Base-by-base conservation (phyloP, 192 early-diverging fungal genomes). In the Gryganskiella cystojenkinii region DNA sequence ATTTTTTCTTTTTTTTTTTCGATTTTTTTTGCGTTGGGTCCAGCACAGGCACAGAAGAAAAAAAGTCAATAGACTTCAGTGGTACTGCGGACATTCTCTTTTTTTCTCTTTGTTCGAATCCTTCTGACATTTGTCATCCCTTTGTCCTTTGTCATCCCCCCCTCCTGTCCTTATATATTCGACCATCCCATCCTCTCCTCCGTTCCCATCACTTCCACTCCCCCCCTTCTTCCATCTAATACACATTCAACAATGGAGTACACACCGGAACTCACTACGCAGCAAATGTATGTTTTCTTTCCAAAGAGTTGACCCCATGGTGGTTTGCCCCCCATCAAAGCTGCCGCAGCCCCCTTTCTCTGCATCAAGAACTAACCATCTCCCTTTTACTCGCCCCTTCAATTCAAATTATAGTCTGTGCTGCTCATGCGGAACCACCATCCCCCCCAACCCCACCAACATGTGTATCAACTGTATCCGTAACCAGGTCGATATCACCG, bases 401-500 rank as follows among this genome's bases (percentile, higher is more conserved):
- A n/a, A n/a, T n/a, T n/a, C n/a, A n/a, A n/a, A n/a, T 51, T 27
- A 31, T 74, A 82, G 71, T 68, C 92, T 95, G n/a, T 96, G 94
- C 82, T 96, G 95, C 76, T 90, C 90, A 79, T 99, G 98, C 86
- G 98, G 96, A 66, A 92, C 92, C 9, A 89, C 93, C 6, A 97
- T 97, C 64, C 89, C 95, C 43, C 97, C 98, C 27, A 99, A 99
- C 83, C 93, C 96, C 31, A 95, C 98, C 45, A 98, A 97, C 86
- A 96, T 98, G 95, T 99, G 98, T 82, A 90, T 96, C 66, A 94
- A 95, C 88, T 99, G 98, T 84, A 96, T 99, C 80, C 93, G 96
- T 49, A 93, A 91, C 56, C 93, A 96, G 59, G 95, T 98, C 45
- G 98, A 99, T 74, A 98, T 99, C 72, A 98, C 96, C 11, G 98